Conservation (phyloP, 495 filamentous ascomycete species). For the Diplogelasinospora grovesii region DNA sequence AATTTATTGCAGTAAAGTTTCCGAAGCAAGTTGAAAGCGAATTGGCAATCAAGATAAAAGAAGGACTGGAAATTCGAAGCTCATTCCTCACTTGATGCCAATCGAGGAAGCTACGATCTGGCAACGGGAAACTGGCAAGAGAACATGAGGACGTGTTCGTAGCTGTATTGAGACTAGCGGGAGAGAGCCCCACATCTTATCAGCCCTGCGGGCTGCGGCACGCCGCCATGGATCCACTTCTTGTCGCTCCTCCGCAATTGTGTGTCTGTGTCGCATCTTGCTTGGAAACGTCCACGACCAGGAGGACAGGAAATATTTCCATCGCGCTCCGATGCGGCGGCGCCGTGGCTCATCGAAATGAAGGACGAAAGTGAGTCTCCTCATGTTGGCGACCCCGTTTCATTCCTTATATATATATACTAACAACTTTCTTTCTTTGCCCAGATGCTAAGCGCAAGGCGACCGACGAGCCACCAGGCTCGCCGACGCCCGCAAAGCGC, state of each 20-base stretch:
- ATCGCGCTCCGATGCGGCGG: conserved; percentile 10
- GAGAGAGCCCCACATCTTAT: conserved; percentile 6
- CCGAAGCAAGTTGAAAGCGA: not conserved
- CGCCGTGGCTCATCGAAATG: conserved; percentile 23
- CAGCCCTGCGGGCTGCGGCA: conserved; percentile 14
- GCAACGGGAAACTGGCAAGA: conserved; percentile 4
- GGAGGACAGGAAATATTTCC: too few relatives aligned
- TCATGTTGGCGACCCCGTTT: too few relatives aligned
- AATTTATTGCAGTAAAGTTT: too few relatives aligned
- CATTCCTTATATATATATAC: too few relatives aligned
- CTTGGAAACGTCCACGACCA: not conserved
- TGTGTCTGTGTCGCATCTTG: not conserved
- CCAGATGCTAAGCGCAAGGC: conserved; percentile 73
- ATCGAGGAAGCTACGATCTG: conserved; percentile 17
- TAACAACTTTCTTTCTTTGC: too few relatives aligned
- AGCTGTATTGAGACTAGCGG: conserved; percentile 17
- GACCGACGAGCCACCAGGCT: conserved; percentile 58
- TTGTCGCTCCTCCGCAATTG: not conserved
- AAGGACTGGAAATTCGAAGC: conserved; percentile 2
- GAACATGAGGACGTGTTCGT: conserved; percentile 20
- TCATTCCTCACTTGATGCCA: not conserved
- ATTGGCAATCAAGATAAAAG: too few relatives aligned
- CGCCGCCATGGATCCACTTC: conserved; percentile 2
- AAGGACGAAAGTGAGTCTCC: conserved; percentile 42
- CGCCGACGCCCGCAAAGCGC: conserved; percentile 57